Conservation (phyloP, 768 basidiomycete genomes). For the Trametes punicea region DNA sequence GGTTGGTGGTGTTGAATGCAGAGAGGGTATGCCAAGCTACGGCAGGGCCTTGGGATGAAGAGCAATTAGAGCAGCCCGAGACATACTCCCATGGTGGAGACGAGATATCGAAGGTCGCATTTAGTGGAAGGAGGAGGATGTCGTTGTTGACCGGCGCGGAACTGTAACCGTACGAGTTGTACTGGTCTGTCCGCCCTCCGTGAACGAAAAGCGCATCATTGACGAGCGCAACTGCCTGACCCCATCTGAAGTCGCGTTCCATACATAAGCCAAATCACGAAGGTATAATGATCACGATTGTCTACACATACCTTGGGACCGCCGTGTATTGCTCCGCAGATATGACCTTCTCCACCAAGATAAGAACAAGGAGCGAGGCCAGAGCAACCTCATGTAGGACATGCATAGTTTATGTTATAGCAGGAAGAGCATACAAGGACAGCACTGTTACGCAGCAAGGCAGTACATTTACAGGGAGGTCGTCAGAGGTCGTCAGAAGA, state of each 20-base stretch:
- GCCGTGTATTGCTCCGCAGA: slow-evolving; percentile 20
- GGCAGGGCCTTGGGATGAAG: slow-evolving; percentile 51
- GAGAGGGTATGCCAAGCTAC: slow-evolving; percentile 82
- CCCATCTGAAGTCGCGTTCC: slow-evolving; percentile 61
- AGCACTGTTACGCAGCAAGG: not conserved
- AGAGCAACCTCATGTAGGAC: not conserved
- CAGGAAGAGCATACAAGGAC: slow-evolving; percentile 7
- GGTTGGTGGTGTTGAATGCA: slow-evolving; percentile 48
- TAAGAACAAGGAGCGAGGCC: slow-evolving; percentile 15
- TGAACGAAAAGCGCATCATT: slow-evolving; percentile 64
- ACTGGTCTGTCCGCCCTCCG: slow-evolving; percentile 75
- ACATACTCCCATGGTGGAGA: slow-evolving; percentile 70
- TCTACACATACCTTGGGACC: slow-evolving; percentile 24
- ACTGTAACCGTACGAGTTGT: slow-evolving; percentile 65
- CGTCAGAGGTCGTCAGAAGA: slow-evolving; percentile 17
- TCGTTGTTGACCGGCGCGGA: slow-evolving; percentile 73
- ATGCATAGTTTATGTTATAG: slow-evolving; percentile 10
- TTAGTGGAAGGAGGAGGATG: slow-evolving; percentile 64
- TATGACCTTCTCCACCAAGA: slow-evolving; percentile 14
- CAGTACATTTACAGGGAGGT: slow-evolving; percentile 11
- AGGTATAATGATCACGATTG: too few species aligned
- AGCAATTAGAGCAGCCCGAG: slow-evolving; percentile 41
- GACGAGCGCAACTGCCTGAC: slow-evolving; percentile 62
- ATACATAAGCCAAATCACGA: too few species aligned
- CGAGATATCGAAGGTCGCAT: slow-evolving; percentile 51